Evolutionary conservation across 2,329 filamentous ascomycete genomes (phyloP), one percentile per base, ranked within the genome.

Genomic region (Penicillium hesseltinei): DNA sequence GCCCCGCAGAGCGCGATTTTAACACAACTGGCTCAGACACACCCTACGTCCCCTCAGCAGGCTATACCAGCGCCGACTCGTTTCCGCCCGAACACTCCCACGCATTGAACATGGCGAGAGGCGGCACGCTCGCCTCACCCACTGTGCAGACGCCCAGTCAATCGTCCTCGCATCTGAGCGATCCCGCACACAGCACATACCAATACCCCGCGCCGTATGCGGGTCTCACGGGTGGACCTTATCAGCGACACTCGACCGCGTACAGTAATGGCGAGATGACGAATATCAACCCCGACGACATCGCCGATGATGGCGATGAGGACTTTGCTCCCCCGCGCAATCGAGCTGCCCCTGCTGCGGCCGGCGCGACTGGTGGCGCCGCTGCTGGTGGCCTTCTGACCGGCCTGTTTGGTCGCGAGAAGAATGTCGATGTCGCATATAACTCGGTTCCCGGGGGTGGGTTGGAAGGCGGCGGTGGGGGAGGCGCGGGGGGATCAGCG

Each of bases 231-330:
- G 87, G 89, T 65, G 87, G 88, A 48, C 88, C 88, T 0, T 91
- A 91, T 70, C 82, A 84, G 54, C 81, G 83, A 63, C 84, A 84
- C 67, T 83, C 75, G 5, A 45, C 52, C 3, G 45, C 79, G 11
- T 74, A 81, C 75, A 81, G 81, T 57, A 75, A 81, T 25, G 73
- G 77, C 5, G 42, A 46, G 21, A 63, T 69, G 39, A 77, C 84
- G 50, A 70, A 73, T 50, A 82, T 94, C 58, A 87, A 96, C 70
- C 91, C 92, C 3, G 85, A 89, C 67, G 86, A 88, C 15, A 92
- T 96, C 62, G 84, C 84, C 23, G 92, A 96, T 71, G 92, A 97
- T 69, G 91, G 90, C 29, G 92, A 96, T 68, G 92, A 96, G 71
- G 91, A 89, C 1, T 81, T 94, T 51, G 81, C 87, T 83, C 65